These are phyloP conservation scores for Nidularia pulvinata DNA, from an alignment of 768 basidiomycete species.

Conservation along the genomic window DNA sequence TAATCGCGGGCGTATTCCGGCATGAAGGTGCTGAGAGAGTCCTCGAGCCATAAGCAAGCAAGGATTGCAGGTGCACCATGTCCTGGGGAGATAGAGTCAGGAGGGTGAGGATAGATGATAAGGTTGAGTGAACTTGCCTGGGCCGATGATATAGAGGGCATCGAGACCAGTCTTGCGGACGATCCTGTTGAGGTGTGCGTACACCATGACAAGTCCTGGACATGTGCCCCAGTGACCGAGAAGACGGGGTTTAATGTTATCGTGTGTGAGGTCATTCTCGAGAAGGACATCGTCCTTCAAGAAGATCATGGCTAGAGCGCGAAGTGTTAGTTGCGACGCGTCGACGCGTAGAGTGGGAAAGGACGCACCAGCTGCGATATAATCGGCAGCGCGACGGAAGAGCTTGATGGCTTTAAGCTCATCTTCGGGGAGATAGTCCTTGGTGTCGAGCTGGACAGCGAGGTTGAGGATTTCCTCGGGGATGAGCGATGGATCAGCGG, in stretches of 20 bases:
- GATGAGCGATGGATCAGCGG: slow-evolving; percentile 67
- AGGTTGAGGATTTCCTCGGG: slow-evolving; percentile 54
- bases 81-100: slow-evolving; percentile 27
- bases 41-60: slow-evolving; percentile 87
- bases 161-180: slow-evolving; percentile 61
- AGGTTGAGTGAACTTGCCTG: slow-evolving; percentile 37
- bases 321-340: background rate
- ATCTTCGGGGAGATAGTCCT: slow-evolving; percentile 41
- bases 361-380: slow-evolving; percentile 66
- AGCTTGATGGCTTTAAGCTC: slow-evolving; percentile 51
- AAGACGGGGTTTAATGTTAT: slow-evolving; percentile 80
- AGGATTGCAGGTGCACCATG: slow-evolving; percentile 90
- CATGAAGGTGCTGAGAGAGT: slow-evolving; percentile 59
- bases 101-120: background rate
- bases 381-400: slow-evolving; percentile 66
- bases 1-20: slow-evolving; percentile 57
- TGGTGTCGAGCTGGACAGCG: slow-evolving; percentile 44
- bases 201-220: slow-evolving; percentile 71
- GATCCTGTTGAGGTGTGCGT: slow-evolving; percentile 70
- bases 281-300: slow-evolving; percentile 72
- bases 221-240: slow-evolving; percentile 88
- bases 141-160: slow-evolving; percentile 79
- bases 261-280: slow-evolving; percentile 52
- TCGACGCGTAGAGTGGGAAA: background rate
- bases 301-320: slow-evolving; percentile 76